Evolutionary conservation across 129 eudicot genomes (phyloP), one percentile per base, ranked within the genome.

Genomic region (Flaveria bidentis): DNA sequence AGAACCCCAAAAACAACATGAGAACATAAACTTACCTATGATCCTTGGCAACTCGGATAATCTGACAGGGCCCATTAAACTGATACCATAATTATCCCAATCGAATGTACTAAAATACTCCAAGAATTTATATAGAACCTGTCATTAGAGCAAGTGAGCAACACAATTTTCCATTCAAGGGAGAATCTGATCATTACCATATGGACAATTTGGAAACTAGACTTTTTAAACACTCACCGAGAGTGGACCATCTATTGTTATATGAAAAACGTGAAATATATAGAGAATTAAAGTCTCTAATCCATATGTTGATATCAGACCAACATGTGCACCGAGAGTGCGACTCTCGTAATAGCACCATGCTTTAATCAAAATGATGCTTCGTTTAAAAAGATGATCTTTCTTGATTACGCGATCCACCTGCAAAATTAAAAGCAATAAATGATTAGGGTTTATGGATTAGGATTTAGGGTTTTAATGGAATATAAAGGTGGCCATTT

Each of bases 311-410:
- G 99, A 91, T 67, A 95, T 91, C 75, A 95, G 73, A 33, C 97
- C 99, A 66, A 89, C 97, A 70, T 95, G 96, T 65, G 97, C 96
- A 73, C 99, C 99, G 36, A 95, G 96, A 69, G 93, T 85, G 5
- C 99, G 97, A 61, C 99, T 95, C 52, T 95, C 97, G 45, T 84
- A 95, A 60, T 86, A 95, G 71, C 99, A 95, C 99, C 99, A 95
- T 0, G 99, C 92, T 78, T 95, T 95, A 33, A 95, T 95, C 73
- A 95, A 80, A 62, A 95, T 84, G 67, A 95, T 89, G 57, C 99
- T 95, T 63, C 92, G 81, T 79, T 95, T 95, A 47, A 91, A 95
- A 14, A 95, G 89, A 83, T 95, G 96, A 46, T 95, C 87, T 86
- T 86, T 87, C 52, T 87, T 94, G 71, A 95, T 95, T 45, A 87